phyloP scores from a whole-genome alignment of 306 rosid species.

The Comarum palustre region DNA sequence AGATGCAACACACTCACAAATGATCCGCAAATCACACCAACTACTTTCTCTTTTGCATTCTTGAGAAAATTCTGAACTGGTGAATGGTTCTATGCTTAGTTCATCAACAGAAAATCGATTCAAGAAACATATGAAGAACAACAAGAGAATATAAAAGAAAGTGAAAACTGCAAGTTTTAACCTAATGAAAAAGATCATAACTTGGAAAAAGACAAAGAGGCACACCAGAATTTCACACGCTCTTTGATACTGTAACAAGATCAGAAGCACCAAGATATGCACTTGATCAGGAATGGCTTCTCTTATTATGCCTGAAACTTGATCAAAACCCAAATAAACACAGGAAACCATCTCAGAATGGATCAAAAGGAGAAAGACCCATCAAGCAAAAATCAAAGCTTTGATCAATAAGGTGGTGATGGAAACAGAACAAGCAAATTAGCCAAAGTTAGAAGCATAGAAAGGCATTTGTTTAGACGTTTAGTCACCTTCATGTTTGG shows the following conservation, averaged over 20 bases:
- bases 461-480: conserved; percentile 13
- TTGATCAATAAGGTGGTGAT: background rate
- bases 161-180: background rate
- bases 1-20: background rate
- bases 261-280: conserved; percentile 20
- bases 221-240: conserved; percentile 29
- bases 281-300: conserved; percentile 10
- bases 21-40: background rate
- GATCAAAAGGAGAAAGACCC: background rate
- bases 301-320: background rate
- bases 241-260: conserved; percentile 9
- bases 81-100: background rate
- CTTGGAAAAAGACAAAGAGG: background rate
- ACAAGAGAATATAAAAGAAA: background rate
- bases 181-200: conserved; percentile 11
- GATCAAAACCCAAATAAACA: conserved; percentile 10
- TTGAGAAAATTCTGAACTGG: background rate
- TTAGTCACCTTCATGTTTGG: conserved; percentile 2
- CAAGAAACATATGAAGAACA: background rate
- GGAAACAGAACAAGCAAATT: background rate
- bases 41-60: background rate
- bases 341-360: background rate
- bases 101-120: background rate
- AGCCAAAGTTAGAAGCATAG: conserved; percentile 22
- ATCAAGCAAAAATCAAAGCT: background rate